phyloP scores from a whole-genome alignment of 1,284 basidiomycete species.

The Rhodotorula sp. region DNA sequence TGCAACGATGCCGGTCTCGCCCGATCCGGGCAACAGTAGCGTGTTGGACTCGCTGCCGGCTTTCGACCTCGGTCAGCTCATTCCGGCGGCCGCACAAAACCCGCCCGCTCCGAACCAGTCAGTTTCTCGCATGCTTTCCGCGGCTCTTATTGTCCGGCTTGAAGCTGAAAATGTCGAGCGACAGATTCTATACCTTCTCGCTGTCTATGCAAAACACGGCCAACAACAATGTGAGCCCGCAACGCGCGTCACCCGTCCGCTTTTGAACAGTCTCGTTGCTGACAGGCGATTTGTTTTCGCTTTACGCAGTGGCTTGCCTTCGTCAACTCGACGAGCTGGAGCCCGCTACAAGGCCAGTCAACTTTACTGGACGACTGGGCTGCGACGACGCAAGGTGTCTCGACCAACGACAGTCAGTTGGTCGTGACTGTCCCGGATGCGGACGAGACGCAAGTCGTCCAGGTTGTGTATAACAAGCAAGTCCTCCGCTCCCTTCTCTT shows the following conservation, averaged over 20 bases:
- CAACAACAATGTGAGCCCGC: slow-evolving; percentile 19
- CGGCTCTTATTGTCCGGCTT: neutral
- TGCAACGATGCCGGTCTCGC: slow-evolving; percentile 14
- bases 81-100: neutral
- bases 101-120: slow-evolving; percentile 7
- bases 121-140: neutral
- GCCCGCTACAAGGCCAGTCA: slow-evolving; percentile 11
- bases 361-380: slow-evolving; percentile 16
- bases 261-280: neutral
- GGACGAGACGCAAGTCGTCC: slow-evolving; percentile 41
- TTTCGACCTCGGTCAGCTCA: neutral
- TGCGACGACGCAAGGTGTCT: neutral
- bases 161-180: slow-evolving; percentile 1
- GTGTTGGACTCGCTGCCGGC: neutral
- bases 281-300: neutral
- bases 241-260: neutral
- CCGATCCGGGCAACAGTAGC: neutral
- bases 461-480: slow-evolving; percentile 30
- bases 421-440: slow-evolving; percentile 23
- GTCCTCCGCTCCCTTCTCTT: neutral
- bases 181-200: slow-evolving; percentile 42
- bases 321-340: slow-evolving; percentile 49
- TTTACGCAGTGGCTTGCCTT: slow-evolving; percentile 50
- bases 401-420: neutral
- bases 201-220: slow-evolving; percentile 50